These are phyloP conservation scores for Cyberlindnera samutprakarnensis DNA, from an alignment of 805 yeast genomes.

Conservation along the genomic window DNA sequence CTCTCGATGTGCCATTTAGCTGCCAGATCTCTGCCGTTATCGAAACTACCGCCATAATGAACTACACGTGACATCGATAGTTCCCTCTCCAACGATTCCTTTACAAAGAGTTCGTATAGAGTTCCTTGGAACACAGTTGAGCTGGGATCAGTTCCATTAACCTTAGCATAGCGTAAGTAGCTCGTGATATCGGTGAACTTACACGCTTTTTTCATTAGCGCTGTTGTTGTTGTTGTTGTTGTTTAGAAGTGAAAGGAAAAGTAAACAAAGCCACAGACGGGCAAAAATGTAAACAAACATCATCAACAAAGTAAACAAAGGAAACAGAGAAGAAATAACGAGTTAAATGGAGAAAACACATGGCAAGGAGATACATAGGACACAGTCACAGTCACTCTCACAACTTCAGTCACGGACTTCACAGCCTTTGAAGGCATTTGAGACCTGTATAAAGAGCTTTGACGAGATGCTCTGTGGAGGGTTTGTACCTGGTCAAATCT, in stretches of 20 bases:
- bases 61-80: constrained; percentile 4
- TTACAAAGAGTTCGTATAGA: constrained; percentile 17
- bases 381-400: constrained; percentile 15
- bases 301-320: no score
- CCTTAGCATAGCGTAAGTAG: constrained; percentile 15
- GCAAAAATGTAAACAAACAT: no score
- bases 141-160: constrained; percentile 9
- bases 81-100: constrained; percentile 6
- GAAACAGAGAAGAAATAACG: no score
- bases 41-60: constrained; percentile 21
- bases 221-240: no score
- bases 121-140: constrained; percentile 21
- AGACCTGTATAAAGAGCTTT: constrained; percentile 10
- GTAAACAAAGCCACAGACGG: no score
- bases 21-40: constrained; percentile 19
- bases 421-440: constrained; percentile 12
- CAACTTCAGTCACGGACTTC: constrained; percentile 9
- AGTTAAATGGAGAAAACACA: no score
- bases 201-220: no score
- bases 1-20: constrained; percentile 15
- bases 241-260: no score
- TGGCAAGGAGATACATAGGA: constrained; percentile 10
- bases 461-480: constrained; percentile 18
- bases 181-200: not conserved
- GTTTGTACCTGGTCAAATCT: constrained; percentile 18